phyloP scores from a whole-genome alignment of 2,329 filamentous ascomycete genomes.

The Orbilia javanica region DNA sequence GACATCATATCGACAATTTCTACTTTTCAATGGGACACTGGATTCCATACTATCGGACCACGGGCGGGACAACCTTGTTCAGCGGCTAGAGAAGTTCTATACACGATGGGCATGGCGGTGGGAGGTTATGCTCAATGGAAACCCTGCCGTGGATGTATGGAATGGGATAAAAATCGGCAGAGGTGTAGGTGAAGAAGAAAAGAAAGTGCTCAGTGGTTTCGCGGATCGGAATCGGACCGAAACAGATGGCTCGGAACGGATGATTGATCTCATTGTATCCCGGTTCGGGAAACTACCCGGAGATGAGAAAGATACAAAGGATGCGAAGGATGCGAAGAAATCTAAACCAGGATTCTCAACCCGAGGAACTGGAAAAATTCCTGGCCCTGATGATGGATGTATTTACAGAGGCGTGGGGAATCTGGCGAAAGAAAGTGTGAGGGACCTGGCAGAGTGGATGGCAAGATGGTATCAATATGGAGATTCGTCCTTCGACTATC shows the following conservation, averaged over 20 bases:
- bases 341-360: constrained; percentile 60
- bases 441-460: constrained; percentile 57
- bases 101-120: constrained; percentile 75
- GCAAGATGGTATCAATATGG: constrained; percentile 55
- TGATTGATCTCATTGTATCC: constrained; percentile 88
- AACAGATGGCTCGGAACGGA: constrained; percentile 62
- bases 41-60: constrained; percentile 75
- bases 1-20: constrained; percentile 84
- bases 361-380: constrained; percentile 50
- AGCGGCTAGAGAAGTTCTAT: constrained; percentile 84
- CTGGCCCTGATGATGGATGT: constrained; percentile 61
- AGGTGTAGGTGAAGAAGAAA: constrained; percentile 94
- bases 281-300: constrained; percentile 76
- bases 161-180: constrained; percentile 89
- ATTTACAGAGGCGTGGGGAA: constrained; percentile 60
- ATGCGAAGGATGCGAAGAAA: constrained; percentile 58
- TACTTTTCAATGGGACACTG: constrained; percentile 82
- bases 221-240: constrained; percentile 72
- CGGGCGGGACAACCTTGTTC: constrained; percentile 77
- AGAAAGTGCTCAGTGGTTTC: constrained; percentile 92
- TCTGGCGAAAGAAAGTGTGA: constrained; percentile 54
- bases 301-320: constrained; percentile 31
- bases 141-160: constrained; percentile 83
- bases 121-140: constrained; percentile 91
- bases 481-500: constrained; percentile 52